Base-by-base conservation (phyloP, 805 yeast species). In the Candida oleophila region DNA sequence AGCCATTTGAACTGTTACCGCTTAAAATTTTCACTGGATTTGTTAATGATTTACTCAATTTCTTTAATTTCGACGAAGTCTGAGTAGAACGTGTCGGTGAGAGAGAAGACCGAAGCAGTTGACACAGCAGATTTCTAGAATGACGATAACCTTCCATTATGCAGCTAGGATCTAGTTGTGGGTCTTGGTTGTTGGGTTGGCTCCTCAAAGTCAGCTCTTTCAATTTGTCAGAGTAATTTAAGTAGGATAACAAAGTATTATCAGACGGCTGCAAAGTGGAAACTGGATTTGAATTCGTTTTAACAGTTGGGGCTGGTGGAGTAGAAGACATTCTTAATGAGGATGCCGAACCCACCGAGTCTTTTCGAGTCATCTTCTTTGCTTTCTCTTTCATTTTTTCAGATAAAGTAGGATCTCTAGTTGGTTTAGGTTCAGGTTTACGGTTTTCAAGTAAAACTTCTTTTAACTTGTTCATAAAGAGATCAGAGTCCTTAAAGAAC, bases 21-120 rank as follows among this genome's bases (percentile, higher is more conserved):
- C 46, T 30, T 37, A 61, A 58, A 20, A 59, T 45, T 18, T 52
- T 61, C 8, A 56, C 39, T 0, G 62, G 61, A 30, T 48, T 50
- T 0, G 55, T 41, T 5, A 61, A 36, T 15, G 53, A 49, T 35
- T 50, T 51, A 7, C 65, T 59, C 3, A 62, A 41, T 40, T 50
- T 54, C 41, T 49, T 57, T 8, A 55, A 36, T 5, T 46, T 53
- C 3, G 61, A 51, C 9, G 45, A 25, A 25, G 30, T 25, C 30
- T 5, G 11, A 11, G 5, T 25, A 7, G 30, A 25, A 7, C 11
- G 30, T 25, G 30, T 25, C 5, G 30, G 11, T 7, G 30, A 7
- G 11, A 7, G 5, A 25, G 11, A 25, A 7, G 5, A 5, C 5
- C 30, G 11, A 25, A 25, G 5, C 30, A 25, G 30, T 25, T 5